A percentile compares a stretch with the other conserved stretches of the same genome.
Evolutionary conservation across 2,329 filamentous ascomycete species (phyloP).

Genomic region (Ophiocordyceps camponoti-leonardi): DNA sequence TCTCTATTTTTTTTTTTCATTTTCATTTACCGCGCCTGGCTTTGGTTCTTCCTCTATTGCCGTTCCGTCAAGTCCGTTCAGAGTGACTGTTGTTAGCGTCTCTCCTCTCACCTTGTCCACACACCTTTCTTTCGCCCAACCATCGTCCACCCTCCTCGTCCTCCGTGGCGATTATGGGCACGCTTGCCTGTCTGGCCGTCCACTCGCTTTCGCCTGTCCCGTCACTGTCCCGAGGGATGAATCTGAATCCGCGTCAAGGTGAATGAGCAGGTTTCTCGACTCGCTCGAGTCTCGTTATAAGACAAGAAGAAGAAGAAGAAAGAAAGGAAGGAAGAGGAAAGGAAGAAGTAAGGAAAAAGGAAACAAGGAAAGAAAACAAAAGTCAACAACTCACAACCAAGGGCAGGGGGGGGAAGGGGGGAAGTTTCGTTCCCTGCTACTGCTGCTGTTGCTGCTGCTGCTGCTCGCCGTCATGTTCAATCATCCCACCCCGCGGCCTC

Average conservation of each 20-base stretch:
- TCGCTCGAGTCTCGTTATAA: slow-evolving; percentile 17
- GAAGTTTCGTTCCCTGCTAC: not conserved
- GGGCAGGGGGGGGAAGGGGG: not conserved
- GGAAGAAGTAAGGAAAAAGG: too few relatives aligned
- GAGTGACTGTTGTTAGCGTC: slow-evolving; percentile 3
- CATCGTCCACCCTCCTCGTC: slow-evolving; percentile 8
- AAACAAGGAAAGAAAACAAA: too few relatives aligned
- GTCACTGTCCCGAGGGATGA: slow-evolving; percentile 19
- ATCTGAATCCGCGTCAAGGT: slow-evolving; percentile 17
- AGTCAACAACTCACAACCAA: too few relatives aligned
- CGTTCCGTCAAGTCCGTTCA: not conserved
- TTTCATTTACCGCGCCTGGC: slow-evolving; percentile 12
- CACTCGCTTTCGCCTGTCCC: slow-evolving; percentile 14
- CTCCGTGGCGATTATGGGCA: slow-evolving; percentile 17
- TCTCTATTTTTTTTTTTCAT: not conserved
- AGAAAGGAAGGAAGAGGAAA: not conserved
- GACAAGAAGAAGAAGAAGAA: not conserved
- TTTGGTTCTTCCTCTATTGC: slow-evolving; percentile 10
- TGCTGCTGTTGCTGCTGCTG: too few relatives aligned
- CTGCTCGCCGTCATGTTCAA: slow-evolving; percentile 17
- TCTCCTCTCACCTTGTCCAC: slow-evolving; percentile 1
- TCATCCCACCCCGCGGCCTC: slow-evolving; percentile 14
- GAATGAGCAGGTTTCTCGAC: slow-evolving; percentile 20
- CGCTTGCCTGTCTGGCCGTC: slow-evolving; percentile 14
- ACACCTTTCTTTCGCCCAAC: slow-evolving; percentile 1